Base-by-base conservation (phyloP, 257 asterid genomes). In the Salvia hispanica region DNA sequence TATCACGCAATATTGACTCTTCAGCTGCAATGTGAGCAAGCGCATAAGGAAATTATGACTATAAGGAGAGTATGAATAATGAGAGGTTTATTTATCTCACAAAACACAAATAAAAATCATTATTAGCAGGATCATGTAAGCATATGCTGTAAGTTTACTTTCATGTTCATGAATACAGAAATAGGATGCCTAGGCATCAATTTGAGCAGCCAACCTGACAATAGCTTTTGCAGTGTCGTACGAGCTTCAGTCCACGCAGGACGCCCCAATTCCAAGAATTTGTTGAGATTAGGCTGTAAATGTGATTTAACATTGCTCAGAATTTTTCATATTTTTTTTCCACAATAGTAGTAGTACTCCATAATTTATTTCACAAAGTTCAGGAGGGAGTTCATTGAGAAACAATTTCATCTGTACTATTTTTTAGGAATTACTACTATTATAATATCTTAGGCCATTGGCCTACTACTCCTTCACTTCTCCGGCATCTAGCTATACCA, bases 171-270 rank as follows among this genome's bases (percentile, higher is more conserved):
- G 62, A 45, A 15, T 25, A 28, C 36, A 46, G 21, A 36, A 59
- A 40, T 45, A 63, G 9, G 67, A 59, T 57, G 36, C 16, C 15
- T 28, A 57, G n/a, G n/a, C 14, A 65, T 50, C 56, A 47, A 58
- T 37, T 36, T 34, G 66, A 67, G 36, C 58, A 67, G 62, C 61
- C 3, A 57, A 90, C 99, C 97, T 65, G 97, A 91, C 72, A 94
- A 75, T 63, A 94, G 83, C 88, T 82, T 94, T 76, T 88, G 97
- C 72, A 94, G 73, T 34, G 95, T 83, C 6, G 80, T 31, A 54
- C 99, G 96, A 73, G 97, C 97, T 83, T 94, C 99, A 77, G 82
- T 94, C 99, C 96, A 94, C 42, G 97, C 96, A n/a, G 93, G 86
- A 39, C 88, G 83, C 5, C 99, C 96, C 88, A 88, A 63, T 69